phyloP scores from a whole-genome alignment of 192 early-diverging fungal genomes.

The Podochytrium sp. region DNA sequence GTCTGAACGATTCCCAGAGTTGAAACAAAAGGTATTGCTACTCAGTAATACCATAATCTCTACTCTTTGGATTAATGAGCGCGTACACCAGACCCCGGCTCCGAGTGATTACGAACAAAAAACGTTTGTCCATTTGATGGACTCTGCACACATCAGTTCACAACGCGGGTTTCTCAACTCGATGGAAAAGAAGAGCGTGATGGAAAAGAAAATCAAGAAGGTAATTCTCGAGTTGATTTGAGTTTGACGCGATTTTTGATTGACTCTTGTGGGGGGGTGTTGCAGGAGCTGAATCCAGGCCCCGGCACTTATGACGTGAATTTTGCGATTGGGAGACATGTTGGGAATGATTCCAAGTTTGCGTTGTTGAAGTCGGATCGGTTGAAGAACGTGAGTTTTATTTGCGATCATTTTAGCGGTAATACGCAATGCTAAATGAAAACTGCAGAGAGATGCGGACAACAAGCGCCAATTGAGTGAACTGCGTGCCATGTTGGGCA shows the following conservation, averaged over 20 bases:
- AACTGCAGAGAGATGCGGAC: conserved; percentile 40
- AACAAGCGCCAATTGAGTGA: conserved; percentile 43
- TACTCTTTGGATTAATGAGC: background rate
- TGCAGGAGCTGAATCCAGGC: conserved; percentile 5
- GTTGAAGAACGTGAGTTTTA: conserved; percentile 37
- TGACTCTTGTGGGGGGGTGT: background rate
- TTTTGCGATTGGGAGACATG: conserved; percentile 52
- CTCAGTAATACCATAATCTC: background rate
- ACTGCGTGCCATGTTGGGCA: conserved; percentile 42
- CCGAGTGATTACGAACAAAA: conserved; percentile 40
- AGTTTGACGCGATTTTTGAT: background rate
- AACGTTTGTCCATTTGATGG: conserved; percentile 38
- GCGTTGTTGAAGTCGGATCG: conserved; percentile 45
- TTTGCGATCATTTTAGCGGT: background rate
- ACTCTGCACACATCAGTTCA: conserved; percentile 10
- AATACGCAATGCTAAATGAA: background rate
- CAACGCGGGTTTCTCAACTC: conserved; percentile 13
- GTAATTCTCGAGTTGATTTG: conserved; percentile 9
- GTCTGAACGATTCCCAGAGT: conserved; percentile 40
- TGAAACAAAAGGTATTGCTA: conserved; percentile 25
- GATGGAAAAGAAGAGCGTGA: conserved; percentile 22
- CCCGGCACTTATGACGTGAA: conserved; percentile 50
- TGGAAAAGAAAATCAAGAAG: conserved; percentile 12
- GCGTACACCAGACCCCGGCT: conserved; percentile 32
- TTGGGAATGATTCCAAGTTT: conserved; percentile 49